Base-by-base conservation (phyloP, 306 rosid species). In the Quillaja saponaria region DNA sequence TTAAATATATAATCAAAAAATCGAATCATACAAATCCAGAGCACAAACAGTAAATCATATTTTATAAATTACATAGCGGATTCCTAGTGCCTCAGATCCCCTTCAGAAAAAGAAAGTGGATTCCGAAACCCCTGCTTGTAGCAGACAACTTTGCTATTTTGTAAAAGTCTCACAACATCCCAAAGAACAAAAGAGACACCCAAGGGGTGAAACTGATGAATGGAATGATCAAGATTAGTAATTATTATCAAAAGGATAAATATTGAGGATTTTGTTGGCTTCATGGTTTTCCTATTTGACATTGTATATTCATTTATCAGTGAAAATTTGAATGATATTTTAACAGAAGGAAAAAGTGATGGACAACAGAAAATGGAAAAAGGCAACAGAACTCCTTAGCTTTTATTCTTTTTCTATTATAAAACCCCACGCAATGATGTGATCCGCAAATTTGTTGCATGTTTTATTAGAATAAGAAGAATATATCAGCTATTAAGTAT, bases 391-490 rank as follows among this genome's bases (percentile, higher is more conserved):
- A 44, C 62, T 68, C 37, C 31, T 25, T 25, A 25, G 31, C 31
- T 25, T n/a, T n/a, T n/a, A n/a, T n/a, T n/a, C n/a, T n/a, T n/a
- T n/a, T n/a, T n/a, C n/a, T n/a, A n/a, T n/a, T n/a, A n/a, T n/a
- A n/a, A n/a, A n/a, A n/a, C n/a, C n/a, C n/a, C n/a, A n/a, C n/a
- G n/a, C n/a, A n/a, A 42, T 49, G 33, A 56, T 47, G 33, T 9
- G 20, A 52, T 42, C 64, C 40, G 20, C 46, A 9, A 52, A 52
- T 53, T 49, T 17, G 31, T 46, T 19, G 15, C n/a, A 41, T 61
- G 57, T 41, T 39, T 52, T 20, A 49, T 20, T 31, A 57, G 57
- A 55, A 49, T 18, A 19, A 15, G 62, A 44, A 46, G 57, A 66
- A 49, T 54, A 55, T 58, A 55, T 41, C 39, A 41, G 37, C 17